phyloP scores from a whole-genome alignment of 208 protist genomes.

The Leishmania arabica region DNA sequence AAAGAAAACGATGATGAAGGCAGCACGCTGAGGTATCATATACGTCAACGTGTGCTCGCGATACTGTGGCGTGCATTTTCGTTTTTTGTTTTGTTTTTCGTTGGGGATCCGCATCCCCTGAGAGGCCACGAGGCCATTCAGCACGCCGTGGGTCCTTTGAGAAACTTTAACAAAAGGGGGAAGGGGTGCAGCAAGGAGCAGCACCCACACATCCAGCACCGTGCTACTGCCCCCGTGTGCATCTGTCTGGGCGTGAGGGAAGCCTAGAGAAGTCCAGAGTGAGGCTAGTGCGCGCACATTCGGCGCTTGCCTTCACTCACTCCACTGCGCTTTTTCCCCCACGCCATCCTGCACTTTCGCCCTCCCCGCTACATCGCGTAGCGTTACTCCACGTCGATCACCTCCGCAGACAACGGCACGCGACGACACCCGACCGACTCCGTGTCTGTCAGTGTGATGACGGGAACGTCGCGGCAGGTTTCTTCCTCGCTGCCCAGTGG shows the following conservation, averaged over 20 bases:
- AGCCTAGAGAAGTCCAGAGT: not conserved
- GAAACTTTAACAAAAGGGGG: too few relatives aligned
- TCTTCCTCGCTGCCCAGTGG: not conserved
- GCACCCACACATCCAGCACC: not conserved
- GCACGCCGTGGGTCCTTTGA: not conserved
- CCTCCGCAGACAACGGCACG: slow-evolving; percentile 15
- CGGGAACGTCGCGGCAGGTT: not conserved
- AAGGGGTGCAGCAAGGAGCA: not conserved
- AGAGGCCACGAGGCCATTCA: not conserved
- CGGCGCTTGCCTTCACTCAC: not conserved
- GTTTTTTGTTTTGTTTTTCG: not conserved
- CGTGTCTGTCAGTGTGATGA: slow-evolving; percentile 25
- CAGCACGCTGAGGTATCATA: not conserved
- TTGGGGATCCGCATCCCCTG: not conserved
- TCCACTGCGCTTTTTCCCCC: not conserved
- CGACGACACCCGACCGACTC: slow-evolving; percentile 13
- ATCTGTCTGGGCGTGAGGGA: not conserved
- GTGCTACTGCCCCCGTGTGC: not conserved
- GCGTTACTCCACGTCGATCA: slow-evolving; percentile 29
- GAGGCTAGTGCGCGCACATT: not conserved
- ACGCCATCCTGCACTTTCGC: not conserved
- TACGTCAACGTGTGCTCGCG: not conserved
- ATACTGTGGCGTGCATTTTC: not conserved
- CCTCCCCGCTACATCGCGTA: too few relatives aligned
- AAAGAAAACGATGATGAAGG: not conserved